Evolutionary conservation across 306 rosid species (phyloP).

Genomic region (Aeschynomene evenia): DNA sequence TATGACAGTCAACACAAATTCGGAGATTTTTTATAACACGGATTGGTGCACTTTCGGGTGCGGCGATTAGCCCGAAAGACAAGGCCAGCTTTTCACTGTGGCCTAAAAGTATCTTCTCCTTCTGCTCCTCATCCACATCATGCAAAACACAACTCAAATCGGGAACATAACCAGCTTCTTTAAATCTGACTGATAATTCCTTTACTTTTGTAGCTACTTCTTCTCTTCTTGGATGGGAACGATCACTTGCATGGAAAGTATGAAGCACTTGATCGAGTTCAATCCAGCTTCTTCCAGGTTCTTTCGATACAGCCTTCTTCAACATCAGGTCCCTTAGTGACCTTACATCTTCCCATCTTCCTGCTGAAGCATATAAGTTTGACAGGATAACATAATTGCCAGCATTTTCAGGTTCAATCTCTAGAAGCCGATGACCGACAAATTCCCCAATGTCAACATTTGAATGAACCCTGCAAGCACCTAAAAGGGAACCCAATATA

Average conservation of each 20-base stretch:
- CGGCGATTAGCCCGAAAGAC: slow-evolving; percentile 72
- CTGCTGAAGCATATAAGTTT: slow-evolving; percentile 75
- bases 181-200: slow-evolving; percentile 55
- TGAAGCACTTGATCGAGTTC: slow-evolving; percentile 77
- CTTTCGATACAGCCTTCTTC: slow-evolving; percentile 61
- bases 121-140: slow-evolving; percentile 90
- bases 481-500: slow-evolving; percentile 84
- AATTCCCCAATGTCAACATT: slow-evolving; percentile 61
- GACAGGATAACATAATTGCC: slow-evolving; percentile 88
- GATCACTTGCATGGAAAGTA: slow-evolving; percentile 77
- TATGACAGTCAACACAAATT: slow-evolving; percentile 90
- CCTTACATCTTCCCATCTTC: slow-evolving; percentile 87
- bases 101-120: slow-evolving; percentile 75
- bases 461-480: slow-evolving; percentile 77
- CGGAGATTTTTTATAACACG: slow-evolving; percentile 82
- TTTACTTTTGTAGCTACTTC: slow-evolving; percentile 67
- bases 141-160: slow-evolving; percentile 75
- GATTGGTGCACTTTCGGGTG: slow-evolving; percentile 47
- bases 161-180: slow-evolving; percentile 78
- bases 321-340: slow-evolving; percentile 66
- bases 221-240: slow-evolving; percentile 78
- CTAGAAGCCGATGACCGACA: slow-evolving; percentile 64
- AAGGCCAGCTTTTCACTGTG: slow-evolving; percentile 86
- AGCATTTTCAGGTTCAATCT: slow-evolving; percentile 80
- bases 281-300: slow-evolving; percentile 85